Evolutionary conservation across 805 yeast genomes (phyloP).

Genomic region (Pichia heedii): DNA sequence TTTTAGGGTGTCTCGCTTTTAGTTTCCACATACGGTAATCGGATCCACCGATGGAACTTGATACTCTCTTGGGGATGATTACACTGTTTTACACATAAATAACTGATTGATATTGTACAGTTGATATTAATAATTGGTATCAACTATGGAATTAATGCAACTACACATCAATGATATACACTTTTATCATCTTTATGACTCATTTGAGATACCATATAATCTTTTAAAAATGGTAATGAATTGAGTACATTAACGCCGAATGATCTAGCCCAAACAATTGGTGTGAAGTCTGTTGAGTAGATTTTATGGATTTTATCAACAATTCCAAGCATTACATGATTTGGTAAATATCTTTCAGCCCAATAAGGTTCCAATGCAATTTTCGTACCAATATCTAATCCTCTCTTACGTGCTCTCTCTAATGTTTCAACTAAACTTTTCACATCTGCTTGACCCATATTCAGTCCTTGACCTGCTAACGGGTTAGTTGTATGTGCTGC

Average conservation of each 20-base stretch:
- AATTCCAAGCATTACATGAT: constrained; percentile 74
- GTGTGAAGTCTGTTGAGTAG: constrained; percentile 63
- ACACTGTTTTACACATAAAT: too few relatives aligned
- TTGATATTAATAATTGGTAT: too few relatives aligned
- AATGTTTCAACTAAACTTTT: constrained; percentile 58
- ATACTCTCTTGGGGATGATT: too few relatives aligned
- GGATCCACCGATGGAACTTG: neutral
- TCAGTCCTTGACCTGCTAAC: constrained; percentile 93
- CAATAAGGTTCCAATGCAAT: constrained; percentile 82
- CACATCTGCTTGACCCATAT: constrained; percentile 96
- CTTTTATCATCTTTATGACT: constrained; percentile 17
- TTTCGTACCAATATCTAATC: constrained; percentile 79
- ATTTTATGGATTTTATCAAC: constrained; percentile 89
- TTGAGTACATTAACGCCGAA: constrained; percentile 68
- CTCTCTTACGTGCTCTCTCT: constrained; percentile 63
- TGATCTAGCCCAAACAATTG: constrained; percentile 67
- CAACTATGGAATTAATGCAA: too few relatives aligned
- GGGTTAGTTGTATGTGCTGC: constrained; percentile 99
- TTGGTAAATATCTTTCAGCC: constrained; percentile 70
- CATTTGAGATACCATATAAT: constrained; percentile 49
- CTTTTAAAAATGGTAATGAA: constrained; percentile 54
- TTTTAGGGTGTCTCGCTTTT: neutral
- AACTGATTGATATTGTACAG: too few relatives aligned
- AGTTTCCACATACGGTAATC: neutral
- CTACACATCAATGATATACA: too few relatives aligned